Evolutionary conservation across 805 yeast genomes (phyloP), one percentile per base, ranked within the genome.

Genomic region (Yamadazyma scolyti): DNA sequence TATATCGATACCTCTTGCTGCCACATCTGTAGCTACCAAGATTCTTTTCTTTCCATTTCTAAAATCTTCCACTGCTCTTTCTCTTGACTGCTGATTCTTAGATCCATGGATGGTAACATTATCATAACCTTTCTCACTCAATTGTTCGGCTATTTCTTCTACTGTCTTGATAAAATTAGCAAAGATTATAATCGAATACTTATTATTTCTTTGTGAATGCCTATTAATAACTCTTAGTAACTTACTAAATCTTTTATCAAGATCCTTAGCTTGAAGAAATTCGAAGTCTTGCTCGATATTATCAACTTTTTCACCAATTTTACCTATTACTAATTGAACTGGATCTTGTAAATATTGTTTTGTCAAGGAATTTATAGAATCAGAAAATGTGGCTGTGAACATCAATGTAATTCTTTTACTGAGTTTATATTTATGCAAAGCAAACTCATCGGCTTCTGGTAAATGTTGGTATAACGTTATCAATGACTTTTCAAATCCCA

Each of bases 1-100:
- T n/a, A 90, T 79, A 56, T 93, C 97, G 26, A 90, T 75, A 52
- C 98, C 98, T 61, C 98, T 75, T 3, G 96, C 95, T 0, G 97
- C 97, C 15, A 90, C 87, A 54, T 90, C 96, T 0, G 97, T 93
- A 3, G 97, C 97, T 11, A 90, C 79, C 25, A 90, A 58, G 5
- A 85, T 65, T 30, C 77, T 79, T 0, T 71, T 72, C 15, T 61
- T 56, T 2, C 82, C 79, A 5, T 57, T 42, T 26, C 79, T 68
- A 39, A 90, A 68, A 20, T 75, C 66, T 7, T 62, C 58, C 11
- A 90, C 67, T 0, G 95, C 83, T n/a, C 58, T 58, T 49, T 90
- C 97, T 57, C 98, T 74, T 46, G 81, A 81, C 9, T 77, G 83
- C 57, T 90, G 98, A 1, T 81, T 70, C 51, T 83, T 85, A 0